Percentiles rank a stretch among this genome's conserved stretches.
Evolutionary conservation across 805 yeast species (phyloP).

Genomic region (Starmerella lactis-condensi): DNA sequence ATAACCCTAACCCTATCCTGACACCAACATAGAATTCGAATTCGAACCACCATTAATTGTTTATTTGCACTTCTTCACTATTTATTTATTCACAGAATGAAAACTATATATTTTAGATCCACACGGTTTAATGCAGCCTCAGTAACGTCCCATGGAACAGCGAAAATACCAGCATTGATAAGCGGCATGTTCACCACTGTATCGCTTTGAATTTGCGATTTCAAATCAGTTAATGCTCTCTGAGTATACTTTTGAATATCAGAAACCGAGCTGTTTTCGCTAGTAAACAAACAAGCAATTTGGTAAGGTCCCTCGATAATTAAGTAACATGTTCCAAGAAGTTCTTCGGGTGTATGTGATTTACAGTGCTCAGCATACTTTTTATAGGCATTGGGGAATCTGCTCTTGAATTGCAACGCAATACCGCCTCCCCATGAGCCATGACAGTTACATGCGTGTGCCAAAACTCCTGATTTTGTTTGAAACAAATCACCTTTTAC

Average conservation of each 20-base stretch:
- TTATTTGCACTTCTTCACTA: too few relatives aligned
- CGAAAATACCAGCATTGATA: conserved; percentile 65
- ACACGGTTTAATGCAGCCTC: conserved; percentile 31
- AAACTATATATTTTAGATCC: conserved; percentile 29
- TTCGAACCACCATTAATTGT: too few relatives aligned
- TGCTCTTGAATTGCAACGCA: conserved; percentile 37
- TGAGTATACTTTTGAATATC: conserved; percentile 37
- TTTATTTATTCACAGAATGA: too few relatives aligned
- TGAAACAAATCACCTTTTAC: conserved; percentile 41
- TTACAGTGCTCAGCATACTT: conserved; percentile 31
- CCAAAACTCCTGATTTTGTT: conserved; percentile 31
- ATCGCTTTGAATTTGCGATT: conserved; percentile 19
- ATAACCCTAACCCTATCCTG: too few relatives aligned
- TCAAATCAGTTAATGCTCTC: conserved; percentile 32
- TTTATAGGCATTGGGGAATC: conserved; percentile 40
- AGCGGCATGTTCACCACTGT: conserved; percentile 43
- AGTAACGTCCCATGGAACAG: conserved; percentile 61
- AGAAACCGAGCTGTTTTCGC: conserved; percentile 24
- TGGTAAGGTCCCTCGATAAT: conserved; percentile 25
- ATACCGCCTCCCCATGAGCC: conserved; percentile 82
- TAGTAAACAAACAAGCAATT: conserved; percentile 60
- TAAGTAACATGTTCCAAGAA: conserved; percentile 40
- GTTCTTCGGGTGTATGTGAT: conserved; percentile 16
- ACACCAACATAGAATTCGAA: too few relatives aligned
- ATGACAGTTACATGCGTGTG: conserved; percentile 63